These are phyloP conservation scores for Acanthamoeba healyi DNA, from an alignment of 208 protist species.

Conservation along the genomic window DNA sequence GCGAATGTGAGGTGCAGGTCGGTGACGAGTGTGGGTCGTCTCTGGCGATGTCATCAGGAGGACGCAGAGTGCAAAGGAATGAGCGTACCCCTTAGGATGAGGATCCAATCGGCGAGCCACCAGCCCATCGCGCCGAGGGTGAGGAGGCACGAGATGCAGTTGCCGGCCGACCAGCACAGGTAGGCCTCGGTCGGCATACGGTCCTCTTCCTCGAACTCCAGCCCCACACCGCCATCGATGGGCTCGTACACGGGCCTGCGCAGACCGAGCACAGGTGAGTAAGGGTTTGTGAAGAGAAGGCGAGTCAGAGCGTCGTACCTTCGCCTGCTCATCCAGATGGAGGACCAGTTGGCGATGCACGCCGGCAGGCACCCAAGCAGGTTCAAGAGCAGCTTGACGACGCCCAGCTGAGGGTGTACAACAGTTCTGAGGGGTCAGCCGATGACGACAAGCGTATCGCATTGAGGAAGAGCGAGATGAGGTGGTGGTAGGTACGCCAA, in stretches of 20 bases:
- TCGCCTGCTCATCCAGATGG: not conserved
- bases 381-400: not conserved
- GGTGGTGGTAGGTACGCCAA: not conserved
- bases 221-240: not conserved
- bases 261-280: too few relatives aligned
- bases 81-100: not conserved
- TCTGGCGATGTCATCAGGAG: too few relatives aligned
- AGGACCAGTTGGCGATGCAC: conserved; percentile 7
- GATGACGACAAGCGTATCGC: too few relatives aligned
- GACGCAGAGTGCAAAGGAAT: too few relatives aligned
- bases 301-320: not conserved
- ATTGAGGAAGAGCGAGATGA: not conserved
- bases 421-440: not conserved
- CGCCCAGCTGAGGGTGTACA: not conserved
- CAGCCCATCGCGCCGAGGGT: not conserved
- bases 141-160: not conserved
- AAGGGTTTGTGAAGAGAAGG: too few relatives aligned
- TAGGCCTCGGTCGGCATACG: not conserved
- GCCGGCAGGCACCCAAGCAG: not conserved
- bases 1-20: too few relatives aligned
- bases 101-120: conserved; percentile 25
- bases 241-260: not conserved
- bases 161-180: not conserved
- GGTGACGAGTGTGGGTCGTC: too few relatives aligned
- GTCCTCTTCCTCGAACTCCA: not conserved